Evolutionary conservation across 2,329 filamentous ascomycete species (phyloP), one percentile per base, ranked within the genome.

Genomic region (Pestalotiopsis sp.): DNA sequence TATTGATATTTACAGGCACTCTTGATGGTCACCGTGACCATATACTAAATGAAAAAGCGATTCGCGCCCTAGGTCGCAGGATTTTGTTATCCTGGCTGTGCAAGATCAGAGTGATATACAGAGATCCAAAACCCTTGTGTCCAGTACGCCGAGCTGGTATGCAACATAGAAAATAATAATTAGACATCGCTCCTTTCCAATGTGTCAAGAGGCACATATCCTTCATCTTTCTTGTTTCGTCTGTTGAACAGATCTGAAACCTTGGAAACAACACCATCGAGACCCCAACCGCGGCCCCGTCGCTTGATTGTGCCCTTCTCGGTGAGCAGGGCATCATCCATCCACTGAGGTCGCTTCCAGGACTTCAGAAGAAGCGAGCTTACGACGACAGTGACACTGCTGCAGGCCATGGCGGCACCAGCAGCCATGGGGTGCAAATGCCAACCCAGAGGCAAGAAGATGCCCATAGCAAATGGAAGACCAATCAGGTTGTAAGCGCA

Each of bases 361-460:
- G 93, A 91, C 78, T 94, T 97, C 70, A 99, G 85, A 52, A 97
- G 85, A 68, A 99, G 83, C 73, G 91, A 94, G 79, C 91, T 95
- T 4, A 91, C 85, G 0, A 98, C 95, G 4, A 99, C 96, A 69
- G 92, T 96, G 61, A 99, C 94, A 73, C 92, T 95, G 69, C 92
- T 96, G 72, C 88, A 90, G 1, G 95, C 95, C 95, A 99, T 98
- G 64, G 96, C 96, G 3, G 93, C 94, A 23, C 94, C 95, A 1
- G 96, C 96, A 64, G 95, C 94, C 91, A 98, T 95, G 27, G 96
- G 95, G 73, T 97, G 96, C 72, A 98, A 85, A 75, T 94, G 91
- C 70, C 93, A 89, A 39, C 95, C 96, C 73, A 97, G 90, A 0
- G 96, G 95, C 4, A 99, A 84, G 84, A 98, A 70, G 75, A 98